A percentile compares a stretch with the other conserved stretches of the same genome.
Conservation (phyloP, 148 eudicot species). For the Arbutus unedo region DNA sequence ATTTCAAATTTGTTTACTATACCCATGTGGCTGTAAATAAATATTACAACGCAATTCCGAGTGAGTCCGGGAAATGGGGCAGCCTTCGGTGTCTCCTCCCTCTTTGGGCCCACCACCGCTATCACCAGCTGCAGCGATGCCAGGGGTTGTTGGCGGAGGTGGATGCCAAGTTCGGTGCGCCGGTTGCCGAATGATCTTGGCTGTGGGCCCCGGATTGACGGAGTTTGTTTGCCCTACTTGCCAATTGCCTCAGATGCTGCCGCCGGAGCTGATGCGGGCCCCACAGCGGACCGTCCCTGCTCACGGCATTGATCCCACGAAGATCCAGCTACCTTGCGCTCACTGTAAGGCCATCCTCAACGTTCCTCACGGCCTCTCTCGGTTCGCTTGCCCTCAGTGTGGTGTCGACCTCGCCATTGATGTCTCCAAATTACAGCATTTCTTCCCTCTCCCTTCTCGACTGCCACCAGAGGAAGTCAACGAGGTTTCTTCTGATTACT, state of each 20-base stretch:
- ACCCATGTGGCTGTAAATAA: not conserved
- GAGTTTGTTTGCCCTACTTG: constrained; percentile 89
- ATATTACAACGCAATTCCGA: not conserved
- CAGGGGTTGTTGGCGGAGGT: constrained; percentile 16
- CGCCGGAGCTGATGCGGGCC: constrained; percentile 42
- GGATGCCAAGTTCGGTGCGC: constrained; percentile 88
- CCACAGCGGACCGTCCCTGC: constrained; percentile 38
- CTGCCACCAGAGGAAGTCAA: constrained; percentile 65
- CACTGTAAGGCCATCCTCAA: constrained; percentile 87
- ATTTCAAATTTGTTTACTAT: too few relatives aligned
- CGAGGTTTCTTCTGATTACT: constrained; percentile 44
- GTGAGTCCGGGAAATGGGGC: constrained; percentile 25
- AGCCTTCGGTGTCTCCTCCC: constrained; percentile 41
- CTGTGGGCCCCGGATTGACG: constrained; percentile 58
- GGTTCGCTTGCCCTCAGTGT: constrained; percentile 90
- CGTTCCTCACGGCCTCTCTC: constrained; percentile 83
- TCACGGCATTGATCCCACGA: constrained; percentile 83
- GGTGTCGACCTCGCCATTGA: constrained; percentile 68
- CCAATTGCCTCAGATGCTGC: constrained; percentile 80
- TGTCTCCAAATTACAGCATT: constrained; percentile 55
- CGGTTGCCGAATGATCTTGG: constrained; percentile 72
- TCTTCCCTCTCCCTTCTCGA: constrained; percentile 28
- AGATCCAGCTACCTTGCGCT: constrained; percentile 85
- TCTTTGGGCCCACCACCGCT: constrained; percentile 23
- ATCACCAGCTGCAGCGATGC: constrained; percentile 22